Evolutionary conservation across 148 eudicot genomes (phyloP).

Genomic region (Rheum nobile): DNA sequence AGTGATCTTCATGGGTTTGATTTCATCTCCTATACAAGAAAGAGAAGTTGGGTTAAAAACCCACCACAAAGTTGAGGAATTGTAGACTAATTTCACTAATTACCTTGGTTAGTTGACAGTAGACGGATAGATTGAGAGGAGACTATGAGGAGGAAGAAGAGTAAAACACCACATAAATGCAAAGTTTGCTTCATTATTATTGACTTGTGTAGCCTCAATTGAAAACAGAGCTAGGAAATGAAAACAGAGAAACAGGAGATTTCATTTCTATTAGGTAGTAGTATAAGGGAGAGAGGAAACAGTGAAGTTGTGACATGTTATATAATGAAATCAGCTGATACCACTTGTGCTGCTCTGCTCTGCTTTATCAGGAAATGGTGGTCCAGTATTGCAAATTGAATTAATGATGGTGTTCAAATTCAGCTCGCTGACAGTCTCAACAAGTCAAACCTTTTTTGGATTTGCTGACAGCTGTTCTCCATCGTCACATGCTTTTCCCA

Average conservation of each 20-base stretch:
- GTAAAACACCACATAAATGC: conserved; percentile 8
- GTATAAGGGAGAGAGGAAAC: too few relatives aligned
- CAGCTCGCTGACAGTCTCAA: conserved; percentile 13
- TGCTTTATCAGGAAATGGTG: not conserved
- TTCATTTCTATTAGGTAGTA: too few relatives aligned
- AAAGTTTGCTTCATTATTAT: conserved; percentile 25
- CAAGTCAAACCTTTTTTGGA: conserved; percentile 32
- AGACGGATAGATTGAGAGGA: conserved; percentile 14
- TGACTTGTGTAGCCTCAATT: too few relatives aligned
- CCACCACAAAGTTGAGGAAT: not conserved
- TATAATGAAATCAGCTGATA: too few relatives aligned
- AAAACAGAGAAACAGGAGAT: too few relatives aligned
- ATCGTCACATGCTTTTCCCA: conserved; percentile 16
- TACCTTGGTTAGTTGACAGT: conserved; percentile 11
- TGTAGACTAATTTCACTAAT: not conserved
- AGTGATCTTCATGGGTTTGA: conserved; percentile 11
- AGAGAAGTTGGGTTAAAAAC: not conserved
- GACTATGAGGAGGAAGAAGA: conserved; percentile 12
- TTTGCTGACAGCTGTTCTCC: conserved; percentile 30
- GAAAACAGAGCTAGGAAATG: too few relatives aligned
- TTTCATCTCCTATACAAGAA: conserved; percentile 12
- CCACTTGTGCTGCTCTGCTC: too few relatives aligned
- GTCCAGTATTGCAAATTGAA: conserved; percentile 1
- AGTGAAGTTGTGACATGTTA: too few relatives aligned
- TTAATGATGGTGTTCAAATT: not conserved